Evolutionary conservation across 495 filamentous ascomycete species (phyloP).

Genomic region (Aspergillus cristatus): DNA sequence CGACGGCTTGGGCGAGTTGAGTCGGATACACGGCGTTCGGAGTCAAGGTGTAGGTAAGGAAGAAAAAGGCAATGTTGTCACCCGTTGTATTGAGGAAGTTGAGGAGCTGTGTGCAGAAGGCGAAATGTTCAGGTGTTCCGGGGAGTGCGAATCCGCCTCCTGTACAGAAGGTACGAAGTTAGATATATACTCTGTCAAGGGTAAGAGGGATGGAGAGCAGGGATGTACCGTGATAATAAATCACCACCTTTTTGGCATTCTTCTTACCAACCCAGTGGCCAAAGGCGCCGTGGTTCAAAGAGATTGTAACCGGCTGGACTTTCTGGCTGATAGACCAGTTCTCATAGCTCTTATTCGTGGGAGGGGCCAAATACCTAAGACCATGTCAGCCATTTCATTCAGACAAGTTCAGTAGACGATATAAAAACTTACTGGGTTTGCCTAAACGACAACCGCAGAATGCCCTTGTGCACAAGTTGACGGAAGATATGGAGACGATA

Average conservation of each 20-base stretch:
- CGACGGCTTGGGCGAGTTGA: constrained; percentile 47
- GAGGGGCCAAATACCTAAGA: constrained; percentile 20
- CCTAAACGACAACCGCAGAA: constrained; percentile 13
- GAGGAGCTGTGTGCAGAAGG: constrained; percentile 37
- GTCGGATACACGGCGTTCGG: constrained; percentile 46
- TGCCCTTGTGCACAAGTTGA: constrained; percentile 16
- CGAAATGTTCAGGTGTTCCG: constrained; percentile 30
- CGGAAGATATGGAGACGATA: constrained; percentile 26
- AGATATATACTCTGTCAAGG: neutral
- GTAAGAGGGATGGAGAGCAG: neutral
- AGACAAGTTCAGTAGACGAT: neutral
- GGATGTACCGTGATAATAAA: constrained; percentile 50
- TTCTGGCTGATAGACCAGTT: too few relatives aligned
- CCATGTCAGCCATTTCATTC: constrained; percentile 1
- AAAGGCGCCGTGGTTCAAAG: constrained; percentile 39
- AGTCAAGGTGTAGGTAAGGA: constrained; percentile 48
- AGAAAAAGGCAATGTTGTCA: constrained; percentile 40
- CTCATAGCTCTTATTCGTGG: constrained; percentile 39
- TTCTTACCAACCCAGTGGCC: constrained; percentile 53
- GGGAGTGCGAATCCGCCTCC: constrained; percentile 52
- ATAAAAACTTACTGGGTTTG: constrained; percentile 26
- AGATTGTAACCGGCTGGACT: constrained; percentile 40
- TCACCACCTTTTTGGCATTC: constrained; percentile 44
- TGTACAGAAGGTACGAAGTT: constrained; percentile 12
- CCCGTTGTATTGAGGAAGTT: constrained; percentile 32